Evolutionary conservation across 2,329 filamentous ascomycete species (phyloP).

Genomic region (Stylonectria norvegica): DNA sequence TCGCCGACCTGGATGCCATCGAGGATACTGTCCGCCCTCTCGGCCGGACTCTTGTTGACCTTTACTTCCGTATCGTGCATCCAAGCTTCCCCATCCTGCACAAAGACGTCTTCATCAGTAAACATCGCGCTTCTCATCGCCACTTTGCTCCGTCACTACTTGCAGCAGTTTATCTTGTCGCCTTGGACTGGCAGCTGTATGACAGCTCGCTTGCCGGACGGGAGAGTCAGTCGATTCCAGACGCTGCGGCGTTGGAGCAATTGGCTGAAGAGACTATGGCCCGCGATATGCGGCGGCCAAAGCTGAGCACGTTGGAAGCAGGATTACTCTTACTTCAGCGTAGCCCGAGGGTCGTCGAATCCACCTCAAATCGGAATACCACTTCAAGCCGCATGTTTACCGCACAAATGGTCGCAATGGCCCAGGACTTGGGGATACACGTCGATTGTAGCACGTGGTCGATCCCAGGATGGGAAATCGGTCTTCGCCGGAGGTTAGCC

Average conservation of each 20-base stretch:
- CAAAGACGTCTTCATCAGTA: slow-evolving; percentile 60
- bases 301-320: slow-evolving; percentile 53
- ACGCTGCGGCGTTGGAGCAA: slow-evolving; percentile 34
- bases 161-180: slow-evolving; percentile 60
- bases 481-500: slow-evolving; percentile 56
- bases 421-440: slow-evolving; percentile 57
- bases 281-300: slow-evolving; percentile 49
- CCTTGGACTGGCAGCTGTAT: slow-evolving; percentile 59
- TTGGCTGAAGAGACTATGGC: slow-evolving; percentile 43
- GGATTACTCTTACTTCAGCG: slow-evolving; percentile 52
- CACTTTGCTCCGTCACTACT: slow-evolving; percentile 58
- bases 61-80: slow-evolving; percentile 64
- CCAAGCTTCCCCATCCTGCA: slow-evolving; percentile 57
- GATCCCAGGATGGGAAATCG: slow-evolving; percentile 61
- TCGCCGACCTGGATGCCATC: slow-evolving; percentile 46
- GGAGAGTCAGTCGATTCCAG: slow-evolving; percentile 28
- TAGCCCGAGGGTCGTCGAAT: slow-evolving; percentile 38
- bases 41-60: slow-evolving; percentile 59
- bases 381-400: slow-evolving; percentile 45
- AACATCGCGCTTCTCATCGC: slow-evolving; percentile 54
- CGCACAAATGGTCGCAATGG: slow-evolving; percentile 53
- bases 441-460: slow-evolving; percentile 61
- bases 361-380: slow-evolving; percentile 18
- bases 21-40: slow-evolving; percentile 61
- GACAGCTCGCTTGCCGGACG: slow-evolving; percentile 46